phyloP scores from a whole-genome alignment of 2,329 filamentous ascomycete genomes.

The Colletotrichum melonis region DNA sequence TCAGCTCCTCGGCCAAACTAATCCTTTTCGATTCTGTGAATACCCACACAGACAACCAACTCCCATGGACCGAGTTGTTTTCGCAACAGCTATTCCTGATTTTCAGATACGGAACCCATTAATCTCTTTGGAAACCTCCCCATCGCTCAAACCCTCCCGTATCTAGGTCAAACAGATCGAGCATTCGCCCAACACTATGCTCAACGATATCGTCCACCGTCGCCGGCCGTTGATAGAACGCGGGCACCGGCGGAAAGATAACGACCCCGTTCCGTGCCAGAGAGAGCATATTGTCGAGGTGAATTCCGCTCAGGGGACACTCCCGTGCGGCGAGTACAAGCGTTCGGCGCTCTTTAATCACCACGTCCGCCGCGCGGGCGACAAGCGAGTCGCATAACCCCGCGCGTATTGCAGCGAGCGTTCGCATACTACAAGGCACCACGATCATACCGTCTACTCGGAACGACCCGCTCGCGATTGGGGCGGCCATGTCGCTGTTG shows the following conservation, averaged over 20 bases:
- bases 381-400: constrained; percentile 59
- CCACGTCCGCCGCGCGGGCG: constrained; percentile 56
- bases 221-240: constrained; percentile 54
- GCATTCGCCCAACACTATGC: constrained; percentile 58
- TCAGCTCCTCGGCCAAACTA: too few species aligned
- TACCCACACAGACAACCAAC: too few species aligned
- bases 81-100: too few species aligned
- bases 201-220: constrained; percentile 53
- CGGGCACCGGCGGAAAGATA: constrained; percentile 57
- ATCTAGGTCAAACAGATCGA: constrained; percentile 57
- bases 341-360: constrained; percentile 54
- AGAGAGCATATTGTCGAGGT: constrained; percentile 57
- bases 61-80: too few species aligned
- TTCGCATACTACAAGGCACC: constrained; percentile 61
- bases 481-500: constrained; percentile 55
- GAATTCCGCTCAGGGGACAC: constrained; percentile 59
- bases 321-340: constrained; percentile 55
- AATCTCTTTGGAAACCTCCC: constrained; percentile 39
- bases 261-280: constrained; percentile 51
- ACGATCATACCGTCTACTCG: constrained; percentile 59
- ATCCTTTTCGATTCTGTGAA: too few species aligned
- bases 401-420: constrained; percentile 52
- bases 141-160: constrained; percentile 52
- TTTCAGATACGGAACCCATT: too few species aligned
- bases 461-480: constrained; percentile 57